These are phyloP conservation scores for Talaromyces sp. DNA, from an alignment of 2,329 filamentous ascomycete genomes.

Conservation along the genomic window DNA sequence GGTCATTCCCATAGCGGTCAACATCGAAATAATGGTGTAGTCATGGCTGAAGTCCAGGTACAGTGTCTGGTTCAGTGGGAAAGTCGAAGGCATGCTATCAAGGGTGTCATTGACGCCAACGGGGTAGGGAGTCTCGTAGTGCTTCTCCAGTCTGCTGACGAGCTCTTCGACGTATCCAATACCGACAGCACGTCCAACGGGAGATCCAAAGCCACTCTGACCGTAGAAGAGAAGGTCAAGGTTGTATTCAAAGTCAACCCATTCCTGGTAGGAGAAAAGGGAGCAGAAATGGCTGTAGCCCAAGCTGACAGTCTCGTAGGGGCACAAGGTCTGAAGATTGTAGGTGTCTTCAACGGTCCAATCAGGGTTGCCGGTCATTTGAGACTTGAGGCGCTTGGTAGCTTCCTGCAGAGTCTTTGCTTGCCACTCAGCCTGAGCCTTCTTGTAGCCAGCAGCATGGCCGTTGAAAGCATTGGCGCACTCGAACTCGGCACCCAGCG, in stretches of 20 bases:
- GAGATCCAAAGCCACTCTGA: neutral
- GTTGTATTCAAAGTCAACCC: slow-evolving; percentile 4
- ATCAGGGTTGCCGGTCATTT: neutral
- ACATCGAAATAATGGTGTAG: neutral
- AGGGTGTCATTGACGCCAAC: slow-evolving; percentile 2
- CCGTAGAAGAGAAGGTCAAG: slow-evolving; percentile 5
- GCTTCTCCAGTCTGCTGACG: neutral
- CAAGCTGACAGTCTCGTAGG: slow-evolving; percentile 2
- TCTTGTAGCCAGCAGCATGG: neutral
- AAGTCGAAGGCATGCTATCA: neutral
- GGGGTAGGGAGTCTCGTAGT: neutral
- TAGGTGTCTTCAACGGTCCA: slow-evolving; percentile 1
- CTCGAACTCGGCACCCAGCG: neutral
- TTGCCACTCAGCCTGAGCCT: neutral
- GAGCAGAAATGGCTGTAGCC: slow-evolving; percentile 4
- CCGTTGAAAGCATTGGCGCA: neutral
- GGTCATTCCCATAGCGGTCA: slow-evolving; percentile 1
- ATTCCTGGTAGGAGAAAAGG: slow-evolving; percentile 4
- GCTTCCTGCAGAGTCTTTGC: neutral
- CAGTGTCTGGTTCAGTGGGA: slow-evolving; percentile 4
- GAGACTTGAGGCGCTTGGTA: neutral
- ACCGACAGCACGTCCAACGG: neutral
- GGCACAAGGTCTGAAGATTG: neutral
- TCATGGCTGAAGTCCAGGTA: slow-evolving; percentile 9
- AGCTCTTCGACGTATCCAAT: slow-evolving; percentile 6